Conservation (phyloP, 2,329 filamentous ascomycete species). For the Didymella lethalis region DNA sequence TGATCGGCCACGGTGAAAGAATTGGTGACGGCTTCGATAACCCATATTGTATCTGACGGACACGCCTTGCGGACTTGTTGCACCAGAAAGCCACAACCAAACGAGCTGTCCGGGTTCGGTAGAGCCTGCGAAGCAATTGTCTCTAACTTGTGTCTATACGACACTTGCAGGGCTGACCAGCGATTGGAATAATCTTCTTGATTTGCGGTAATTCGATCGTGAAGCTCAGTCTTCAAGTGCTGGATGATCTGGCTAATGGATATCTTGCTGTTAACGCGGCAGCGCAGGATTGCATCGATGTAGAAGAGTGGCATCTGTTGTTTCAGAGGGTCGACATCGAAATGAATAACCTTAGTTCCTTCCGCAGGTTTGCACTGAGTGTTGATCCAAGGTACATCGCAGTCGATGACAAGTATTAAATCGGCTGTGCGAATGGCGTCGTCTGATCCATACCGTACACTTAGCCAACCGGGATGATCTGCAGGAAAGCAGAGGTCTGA, state of each 20-base stretch:
- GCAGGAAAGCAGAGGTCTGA: slow-evolving; percentile 80
- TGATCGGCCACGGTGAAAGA: slow-evolving; percentile 73
- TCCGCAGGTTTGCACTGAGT: slow-evolving; percentile 69
- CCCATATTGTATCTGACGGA: slow-evolving; percentile 74
- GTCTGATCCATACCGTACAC: slow-evolving; percentile 77
- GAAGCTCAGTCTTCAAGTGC: slow-evolving; percentile 56
- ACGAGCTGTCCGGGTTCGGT: no score
- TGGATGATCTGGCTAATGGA: slow-evolving; percentile 74
- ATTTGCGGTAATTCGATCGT: slow-evolving; percentile 19
- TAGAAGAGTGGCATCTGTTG: slow-evolving; percentile 67
- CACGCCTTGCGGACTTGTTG: slow-evolving; percentile 61
- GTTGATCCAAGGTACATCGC: slow-evolving; percentile 91
- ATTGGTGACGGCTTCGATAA: slow-evolving; percentile 79
- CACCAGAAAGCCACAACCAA: no score
- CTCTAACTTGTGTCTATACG: no score
- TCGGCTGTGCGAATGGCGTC: slow-evolving; percentile 78
- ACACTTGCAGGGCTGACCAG: no score
- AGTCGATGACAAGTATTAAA: slow-evolving; percentile 83
- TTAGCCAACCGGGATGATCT: slow-evolving; percentile 63
- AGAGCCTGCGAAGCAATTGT: slow-evolving; percentile 63
- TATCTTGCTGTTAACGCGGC: slow-evolving; percentile 60
- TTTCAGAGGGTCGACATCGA: slow-evolving; percentile 73
- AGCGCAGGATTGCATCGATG: slow-evolving; percentile 62
- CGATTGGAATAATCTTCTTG: no score
- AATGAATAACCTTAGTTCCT: slow-evolving; percentile 67